Base-by-base conservation (phyloP, 2,329 filamentous ascomycete genomes). In the Aureobasidium zeae region DNA sequence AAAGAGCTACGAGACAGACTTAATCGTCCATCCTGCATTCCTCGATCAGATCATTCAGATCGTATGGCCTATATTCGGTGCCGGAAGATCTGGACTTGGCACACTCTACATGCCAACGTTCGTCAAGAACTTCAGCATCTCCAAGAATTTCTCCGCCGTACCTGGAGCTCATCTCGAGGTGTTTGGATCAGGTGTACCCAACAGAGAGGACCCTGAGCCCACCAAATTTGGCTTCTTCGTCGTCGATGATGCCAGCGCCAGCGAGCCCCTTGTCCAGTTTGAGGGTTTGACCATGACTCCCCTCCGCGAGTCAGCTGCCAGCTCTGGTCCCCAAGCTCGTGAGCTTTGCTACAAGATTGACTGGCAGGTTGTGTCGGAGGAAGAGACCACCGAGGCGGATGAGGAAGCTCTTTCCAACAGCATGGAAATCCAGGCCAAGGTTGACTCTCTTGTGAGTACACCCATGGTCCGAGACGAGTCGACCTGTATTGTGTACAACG, bases 91-190 rank as follows among this genome's bases (percentile, higher is more conserved):
- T 5, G 36, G 36, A 16, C 36, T 39, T 8, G 36, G 25, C 13
- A 39, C 36, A 3, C 36, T 39, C 6, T 39, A 39, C 10, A 39
- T 39, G 36, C 36, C 36, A 8, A 39, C 36, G 2, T 39, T 39
- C 13, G 36, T 39, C 12, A 39, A 39, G 36, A 39, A 30, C n/a
- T 39, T 39, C 36, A 39, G 36, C 26, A 39, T 39, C 3, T 39
- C 36, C 12, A 12, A 26, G 12, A 39, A 39, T 3, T 30, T 39
- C 10, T 22, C 36, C 12, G 13, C 36, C 3, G 19, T 5, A 5
- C 36, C 25, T 4, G 26, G 19, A 5, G 16, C 12, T n/a, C 17
- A 9, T 9, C 25, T 39, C n/a, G 25, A 39, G 22, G 36, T 39
- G n/a, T 39, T 30, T 30, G 36, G 36, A 13, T 30, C 36, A 16